A percentile compares a stretch with the other conserved stretches of the same genome.
Conservation (phyloP, 1,139 yeast genomes). For the Suhomyces atakaporum region DNA sequence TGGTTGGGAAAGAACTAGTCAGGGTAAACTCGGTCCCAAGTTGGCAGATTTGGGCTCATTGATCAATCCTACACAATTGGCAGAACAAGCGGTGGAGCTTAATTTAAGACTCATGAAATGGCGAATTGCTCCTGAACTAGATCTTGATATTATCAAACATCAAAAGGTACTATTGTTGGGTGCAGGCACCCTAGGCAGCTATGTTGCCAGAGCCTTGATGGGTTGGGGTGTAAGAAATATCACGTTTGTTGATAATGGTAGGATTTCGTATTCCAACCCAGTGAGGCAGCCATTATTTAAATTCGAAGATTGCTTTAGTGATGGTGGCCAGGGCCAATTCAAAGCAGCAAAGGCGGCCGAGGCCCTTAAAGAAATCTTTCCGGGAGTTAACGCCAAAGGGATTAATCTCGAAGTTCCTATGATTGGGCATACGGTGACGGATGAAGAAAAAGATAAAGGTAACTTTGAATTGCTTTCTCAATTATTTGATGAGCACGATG, state of each 20-base stretch:
- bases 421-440: conserved; percentile 85
- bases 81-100: conserved; percentile 89
- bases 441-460: conserved; percentile 48
- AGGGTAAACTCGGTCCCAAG: conserved; percentile 78
- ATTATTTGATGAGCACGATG: conserved; percentile 72
- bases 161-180: conserved; percentile 80
- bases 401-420: conserved; percentile 77
- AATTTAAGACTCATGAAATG: conserved; percentile 93
- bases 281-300: conserved; percentile 88
- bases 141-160: conserved; percentile 61
- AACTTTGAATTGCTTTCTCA: conserved; percentile 54
- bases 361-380: conserved; percentile 70
- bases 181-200: conserved; percentile 94
- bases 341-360: conserved; percentile 81
- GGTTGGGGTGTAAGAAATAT: conserved; percentile 93
- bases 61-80: conserved; percentile 76
- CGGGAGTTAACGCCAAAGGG: conserved; percentile 70
- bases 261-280: conserved; percentile 89
- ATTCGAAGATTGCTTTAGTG: conserved; percentile 73
- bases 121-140: conserved; percentile 84
- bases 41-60: conserved; percentile 78
- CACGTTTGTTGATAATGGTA: conserved; percentile 87
- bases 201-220: conserved; percentile 78
- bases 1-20: conserved; percentile 89
- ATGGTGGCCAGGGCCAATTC: conserved; percentile 55